phyloP scores from a whole-genome alignment of 352 stramenopile genomes.

The Pythium vanterpoolii region DNA sequence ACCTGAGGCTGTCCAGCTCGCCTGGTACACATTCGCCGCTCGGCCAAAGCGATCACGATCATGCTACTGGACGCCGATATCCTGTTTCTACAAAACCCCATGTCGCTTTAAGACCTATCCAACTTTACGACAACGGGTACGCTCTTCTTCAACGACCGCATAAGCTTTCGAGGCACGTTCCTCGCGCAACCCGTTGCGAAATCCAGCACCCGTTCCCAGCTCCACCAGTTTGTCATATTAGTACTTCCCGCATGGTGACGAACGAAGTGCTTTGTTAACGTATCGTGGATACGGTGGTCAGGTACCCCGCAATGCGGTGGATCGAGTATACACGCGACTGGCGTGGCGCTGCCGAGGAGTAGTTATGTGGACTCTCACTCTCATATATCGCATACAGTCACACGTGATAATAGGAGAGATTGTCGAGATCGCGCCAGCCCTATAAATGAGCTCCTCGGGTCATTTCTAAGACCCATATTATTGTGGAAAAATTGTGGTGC shows the following conservation, averaged over 20 bases:
- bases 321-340: constrained; percentile 23
- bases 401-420: no score
- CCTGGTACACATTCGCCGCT: not conserved
- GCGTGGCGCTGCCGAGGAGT: constrained; percentile 15
- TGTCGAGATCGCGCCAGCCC: no score
- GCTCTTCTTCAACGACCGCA: constrained; percentile 69
- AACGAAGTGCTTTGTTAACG: constrained; percentile 10
- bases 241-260: constrained; percentile 14
- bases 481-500: no score
- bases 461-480: no score
- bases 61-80: constrained; percentile 78
- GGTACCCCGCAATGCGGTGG: constrained; percentile 12
- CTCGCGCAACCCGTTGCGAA: constrained; percentile 33
- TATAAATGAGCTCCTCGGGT: no score
- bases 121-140: constrained; percentile 55
- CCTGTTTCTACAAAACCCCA: constrained; percentile 60
- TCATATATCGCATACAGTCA: no score
- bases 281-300: constrained; percentile 13
- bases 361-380: no score
- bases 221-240: constrained; percentile 63
- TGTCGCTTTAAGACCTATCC: constrained; percentile 44
- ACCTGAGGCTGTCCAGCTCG: no score
- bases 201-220: constrained; percentile 22
- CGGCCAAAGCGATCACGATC: constrained; percentile 24
- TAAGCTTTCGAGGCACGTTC: constrained; percentile 41